phyloP scores from a whole-genome alignment of 2,329 filamentous ascomycete species.

The Venturia pyrina region DNA sequence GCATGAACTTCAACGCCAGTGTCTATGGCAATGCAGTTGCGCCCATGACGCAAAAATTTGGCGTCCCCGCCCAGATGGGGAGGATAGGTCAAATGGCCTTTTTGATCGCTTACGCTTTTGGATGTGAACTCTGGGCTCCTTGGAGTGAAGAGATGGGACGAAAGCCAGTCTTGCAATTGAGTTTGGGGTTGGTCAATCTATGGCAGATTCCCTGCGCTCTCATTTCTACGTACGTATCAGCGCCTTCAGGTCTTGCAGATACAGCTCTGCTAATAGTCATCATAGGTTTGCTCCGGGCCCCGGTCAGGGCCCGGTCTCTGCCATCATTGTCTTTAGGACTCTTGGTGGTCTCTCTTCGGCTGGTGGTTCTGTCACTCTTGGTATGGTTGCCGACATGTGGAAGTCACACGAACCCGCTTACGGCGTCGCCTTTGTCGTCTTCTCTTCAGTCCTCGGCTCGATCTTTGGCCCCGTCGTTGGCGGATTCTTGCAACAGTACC shows the following conservation, averaged over 20 bases:
- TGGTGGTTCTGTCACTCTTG: constrained; percentile 53
- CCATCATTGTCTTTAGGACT: constrained; percentile 32
- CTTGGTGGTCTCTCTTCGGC: constrained; percentile 51
- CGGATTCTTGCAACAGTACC: constrained; percentile 39
- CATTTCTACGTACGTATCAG: background rate
- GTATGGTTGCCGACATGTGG: constrained; percentile 56
- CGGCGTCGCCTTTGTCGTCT: constrained; percentile 49
- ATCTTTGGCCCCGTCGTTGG: constrained; percentile 46
- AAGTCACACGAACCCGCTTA: constrained; percentile 47
- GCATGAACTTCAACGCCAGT: constrained; percentile 46
- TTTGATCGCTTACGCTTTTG: constrained; percentile 42
- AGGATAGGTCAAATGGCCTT: constrained; percentile 41
- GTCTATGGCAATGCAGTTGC: constrained; percentile 39
- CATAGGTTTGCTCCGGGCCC: background rate
- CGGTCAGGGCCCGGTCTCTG: constrained; percentile 25
- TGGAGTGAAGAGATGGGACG: constrained; percentile 46
- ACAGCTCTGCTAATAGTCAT: background rate
- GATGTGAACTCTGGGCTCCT: constrained; percentile 43
- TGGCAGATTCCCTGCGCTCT: constrained; percentile 11
- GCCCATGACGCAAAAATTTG: constrained; percentile 36
- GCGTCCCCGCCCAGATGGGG: constrained; percentile 36
- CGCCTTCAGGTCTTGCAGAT: background rate
- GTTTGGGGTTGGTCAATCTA: constrained; percentile 43
- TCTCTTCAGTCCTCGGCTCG: constrained; percentile 46
- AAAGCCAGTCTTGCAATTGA: constrained; percentile 41